Evolutionary conservation across 768 basidiomycete species (phyloP).

Genomic region (Rhizopogon salebrosus): DNA sequence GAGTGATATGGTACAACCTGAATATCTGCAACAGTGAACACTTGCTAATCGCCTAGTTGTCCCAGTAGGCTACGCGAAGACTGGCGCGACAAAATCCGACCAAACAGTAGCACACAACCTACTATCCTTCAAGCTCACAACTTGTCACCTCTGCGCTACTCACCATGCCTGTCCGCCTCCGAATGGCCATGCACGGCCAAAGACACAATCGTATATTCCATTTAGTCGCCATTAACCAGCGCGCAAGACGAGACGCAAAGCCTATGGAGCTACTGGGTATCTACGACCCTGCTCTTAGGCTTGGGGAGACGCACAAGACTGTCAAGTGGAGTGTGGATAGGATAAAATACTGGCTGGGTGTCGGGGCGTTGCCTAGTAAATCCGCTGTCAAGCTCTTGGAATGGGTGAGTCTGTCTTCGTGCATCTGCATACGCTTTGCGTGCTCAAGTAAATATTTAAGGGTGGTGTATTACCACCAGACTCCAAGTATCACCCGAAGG

Average conservation of each 20-base stretch:
- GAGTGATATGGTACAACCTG: too few relatives aligned
- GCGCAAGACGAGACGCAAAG: constrained; percentile 70
- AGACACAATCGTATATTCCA: constrained; percentile 76
- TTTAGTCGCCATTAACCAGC: constrained; percentile 76
- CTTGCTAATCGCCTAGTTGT: too few relatives aligned
- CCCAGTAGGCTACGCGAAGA: too few relatives aligned
- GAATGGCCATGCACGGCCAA: constrained; percentile 77
- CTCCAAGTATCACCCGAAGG: constrained; percentile 49
- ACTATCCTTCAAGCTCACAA: background rate
- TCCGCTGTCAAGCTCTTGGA: constrained; percentile 73
- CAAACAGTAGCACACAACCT: constrained; percentile 22
- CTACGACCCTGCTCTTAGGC: constrained; percentile 65
- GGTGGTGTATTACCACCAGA: constrained; percentile 56
- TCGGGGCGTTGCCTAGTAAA: constrained; percentile 80
- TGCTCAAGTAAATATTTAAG: constrained; percentile 28
- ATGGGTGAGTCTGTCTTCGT: constrained; percentile 44
- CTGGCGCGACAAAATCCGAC: constrained; percentile 4
- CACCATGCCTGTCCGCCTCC: constrained; percentile 78
- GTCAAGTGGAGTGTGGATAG: constrained; percentile 89
- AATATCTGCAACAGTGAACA: too few relatives aligned
- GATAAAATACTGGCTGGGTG: constrained; percentile 83
- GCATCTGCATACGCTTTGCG: background rate
- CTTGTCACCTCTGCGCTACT: background rate
- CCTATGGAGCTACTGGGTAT: constrained; percentile 86
- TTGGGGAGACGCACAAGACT: constrained; percentile 55